Evolutionary conservation across 2,329 filamentous ascomycete species (phyloP), one percentile per base, ranked within the genome.

Genomic region (Nemania sp.): DNA sequence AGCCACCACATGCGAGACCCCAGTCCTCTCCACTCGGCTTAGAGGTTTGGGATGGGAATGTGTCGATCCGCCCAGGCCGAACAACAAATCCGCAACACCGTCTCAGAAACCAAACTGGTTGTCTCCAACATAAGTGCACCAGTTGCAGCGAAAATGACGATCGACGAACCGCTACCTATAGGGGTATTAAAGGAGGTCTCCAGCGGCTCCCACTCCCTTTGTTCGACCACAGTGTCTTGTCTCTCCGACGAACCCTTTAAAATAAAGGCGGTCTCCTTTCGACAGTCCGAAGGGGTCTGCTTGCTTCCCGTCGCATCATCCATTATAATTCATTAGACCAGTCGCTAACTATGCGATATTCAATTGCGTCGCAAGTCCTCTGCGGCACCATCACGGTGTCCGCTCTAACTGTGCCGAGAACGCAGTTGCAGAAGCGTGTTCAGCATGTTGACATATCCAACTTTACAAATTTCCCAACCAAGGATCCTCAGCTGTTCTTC

Each of bases 381-480:
- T 67, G 64, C 57, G 67, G 69, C 66, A 69, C 67, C 57, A 63
- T 67, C 20, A 65, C 67, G 54, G 72, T 69, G 11, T 69, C 71
- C 5, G 71, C 69, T 20, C 11, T 71, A 52, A 54, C 68, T 6
- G 48, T 73, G 10, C 70, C 65, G 7, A 32, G 0, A 4, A 50
- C 52, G 17, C 54, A 50, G 20, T 34, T 65, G 34, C 54, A 65
- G 32, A 69, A 66, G 56, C 62, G 66, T 48, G 35, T 49, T 13
- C 57, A 65, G 29, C 59, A 66, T 34, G 65, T 73, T 57, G 66
- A 72, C 54, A 63, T 74, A 40, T 57, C 55, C 1, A 59, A 56
- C 42, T 72, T 73, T 59, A 68, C 68, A 50, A 63, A 63, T 56
- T 73, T 73, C 59, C 67, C 69, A n/a, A 73, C 68, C 18, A 68